phyloP scores from a whole-genome alignment of 2,329 filamentous ascomycete species.

The Diaporthe helianthi region DNA sequence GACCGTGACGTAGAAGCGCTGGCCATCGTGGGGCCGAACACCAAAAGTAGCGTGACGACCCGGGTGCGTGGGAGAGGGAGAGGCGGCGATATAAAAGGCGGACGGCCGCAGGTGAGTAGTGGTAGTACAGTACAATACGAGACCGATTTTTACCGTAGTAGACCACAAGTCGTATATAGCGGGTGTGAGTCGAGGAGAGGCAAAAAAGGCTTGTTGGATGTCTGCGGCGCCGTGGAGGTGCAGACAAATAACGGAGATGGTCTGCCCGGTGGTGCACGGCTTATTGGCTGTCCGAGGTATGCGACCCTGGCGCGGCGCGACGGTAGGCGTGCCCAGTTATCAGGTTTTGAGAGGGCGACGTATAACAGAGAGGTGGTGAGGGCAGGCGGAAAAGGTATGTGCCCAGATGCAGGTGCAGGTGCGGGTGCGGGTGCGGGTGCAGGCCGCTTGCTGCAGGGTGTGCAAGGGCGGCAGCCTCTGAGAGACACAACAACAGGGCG shows the following conservation, averaged over 20 bases:
- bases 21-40: slow-evolving; percentile 41
- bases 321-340: slow-evolving; percentile 12
- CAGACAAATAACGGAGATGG: neutral
- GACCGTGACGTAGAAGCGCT: slow-evolving; percentile 43
- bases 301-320: slow-evolving; percentile 23
- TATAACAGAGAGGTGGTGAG: slow-evolving; percentile 36
- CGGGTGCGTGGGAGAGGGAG: neutral
- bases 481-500: slow-evolving; percentile 32
- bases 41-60: slow-evolving; percentile 5
- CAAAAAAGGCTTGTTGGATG: neutral
- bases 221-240: neutral
- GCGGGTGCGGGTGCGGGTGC: neutral
- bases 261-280: slow-evolving; percentile 1
- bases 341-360: slow-evolving; percentile 1
- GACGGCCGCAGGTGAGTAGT: neutral
- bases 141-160: neutral
- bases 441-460: no score
- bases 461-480: slow-evolving; percentile 1
- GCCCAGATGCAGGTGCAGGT: slow-evolving; percentile 5
- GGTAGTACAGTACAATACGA: neutral
- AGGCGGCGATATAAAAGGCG: slow-evolving; percentile 11
- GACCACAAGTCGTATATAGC: neutral
- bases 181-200: slow-evolving; percentile 1
- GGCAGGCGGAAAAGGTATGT: neutral
- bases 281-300: slow-evolving; percentile 24